These are phyloP conservation scores for Arachnomyces sp. DNA, from an alignment of 2,329 filamentous ascomycete genomes.

Conservation along the genomic window DNA sequence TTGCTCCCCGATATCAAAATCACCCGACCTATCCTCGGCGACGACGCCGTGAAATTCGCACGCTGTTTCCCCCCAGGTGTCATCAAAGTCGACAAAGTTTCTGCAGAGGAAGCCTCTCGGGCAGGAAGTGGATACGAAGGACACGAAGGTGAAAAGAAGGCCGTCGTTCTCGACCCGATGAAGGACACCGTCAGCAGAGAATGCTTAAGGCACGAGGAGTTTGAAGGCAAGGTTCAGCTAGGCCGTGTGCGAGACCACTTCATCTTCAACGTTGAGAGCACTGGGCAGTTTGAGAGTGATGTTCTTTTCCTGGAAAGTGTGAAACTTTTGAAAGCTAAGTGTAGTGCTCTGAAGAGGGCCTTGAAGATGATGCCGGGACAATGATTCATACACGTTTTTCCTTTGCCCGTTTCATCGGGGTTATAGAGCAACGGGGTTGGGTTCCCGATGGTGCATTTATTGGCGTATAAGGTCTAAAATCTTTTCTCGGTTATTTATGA, in stretches of 20 bases:
- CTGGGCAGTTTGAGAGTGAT: slow-evolving; percentile 90
- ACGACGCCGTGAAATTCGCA: slow-evolving; percentile 81
- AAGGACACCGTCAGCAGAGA: slow-evolving; percentile 93
- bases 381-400: slow-evolving; percentile 1
- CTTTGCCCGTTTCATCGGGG: slow-evolving; percentile 15
- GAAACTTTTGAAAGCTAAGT: slow-evolving; percentile 78
- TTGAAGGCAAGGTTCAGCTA: slow-evolving; percentile 90
- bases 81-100: slow-evolving; percentile 67
- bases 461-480: slow-evolving; percentile 24
- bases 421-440: no score
- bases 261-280: slow-evolving; percentile 92
- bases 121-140: slow-evolving; percentile 60
- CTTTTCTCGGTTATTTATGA: slow-evolving; percentile 1
- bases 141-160: slow-evolving; percentile 72
- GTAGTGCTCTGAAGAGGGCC: slow-evolving; percentile 41
- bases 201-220: slow-evolving; percentile 82
- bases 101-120: slow-evolving; percentile 54
- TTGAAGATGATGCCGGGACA: slow-evolving; percentile 14
- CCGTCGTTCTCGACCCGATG: slow-evolving; percentile 80
- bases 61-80: slow-evolving; percentile 85
- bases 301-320: slow-evolving; percentile 87
- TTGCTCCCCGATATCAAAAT: slow-evolving; percentile 85
- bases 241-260: slow-evolving; percentile 90
- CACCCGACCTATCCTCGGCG: slow-evolving; percentile 69
- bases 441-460: slow-evolving; percentile 22